Evolutionary conservation across 768 basidiomycete species (phyloP).

Genomic region (Tephrocybe sp.): DNA sequence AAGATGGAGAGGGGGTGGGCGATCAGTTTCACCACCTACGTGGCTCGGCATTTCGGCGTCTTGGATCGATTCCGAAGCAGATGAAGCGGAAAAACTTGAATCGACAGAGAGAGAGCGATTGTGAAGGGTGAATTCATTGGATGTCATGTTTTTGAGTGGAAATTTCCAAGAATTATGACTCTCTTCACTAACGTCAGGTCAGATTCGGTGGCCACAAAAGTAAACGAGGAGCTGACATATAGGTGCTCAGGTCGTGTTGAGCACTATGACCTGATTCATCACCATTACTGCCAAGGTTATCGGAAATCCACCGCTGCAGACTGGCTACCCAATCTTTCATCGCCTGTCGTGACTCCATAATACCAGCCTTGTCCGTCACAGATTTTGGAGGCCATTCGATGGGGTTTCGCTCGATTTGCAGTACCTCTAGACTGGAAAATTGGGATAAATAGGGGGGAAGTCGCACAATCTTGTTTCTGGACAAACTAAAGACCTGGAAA

Average conservation of each 20-base stretch:
- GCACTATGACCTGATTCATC: conserved; percentile 53
- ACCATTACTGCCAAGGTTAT: conserved; percentile 37
- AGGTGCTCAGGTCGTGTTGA: conserved; percentile 40
- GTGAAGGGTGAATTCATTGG: conserved; percentile 44
- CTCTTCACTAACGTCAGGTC: conserved; percentile 31
- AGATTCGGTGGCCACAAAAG: conserved; percentile 3
- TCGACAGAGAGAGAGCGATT: conserved; percentile 61
- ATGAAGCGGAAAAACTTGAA: conserved; percentile 52
- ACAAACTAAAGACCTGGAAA: conserved; percentile 76
- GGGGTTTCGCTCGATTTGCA: conserved; percentile 90
- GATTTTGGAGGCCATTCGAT: conserved; percentile 85
- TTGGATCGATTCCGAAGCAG: conserved; percentile 38
- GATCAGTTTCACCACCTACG: conserved; percentile 28
- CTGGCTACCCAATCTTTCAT: conserved; percentile 71
- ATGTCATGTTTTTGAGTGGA: conserved; percentile 32
- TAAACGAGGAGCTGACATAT: conserved; percentile 28
- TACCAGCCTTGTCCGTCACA: conserved; percentile 44
- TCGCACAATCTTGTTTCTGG: conserved; percentile 78
- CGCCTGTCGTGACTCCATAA: conserved; percentile 43
- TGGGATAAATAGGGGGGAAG: conserved; percentile 77
- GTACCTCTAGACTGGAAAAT: conserved; percentile 69
- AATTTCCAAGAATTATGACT: conserved; percentile 44
- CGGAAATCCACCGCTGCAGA: conserved; percentile 75
- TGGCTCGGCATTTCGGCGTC: conserved; percentile 20
- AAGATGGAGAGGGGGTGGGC: conserved; percentile 49